phyloP scores from a whole-genome alignment of 1,139 yeast species.

The Yamadazyma songkhlaensis region DNA sequence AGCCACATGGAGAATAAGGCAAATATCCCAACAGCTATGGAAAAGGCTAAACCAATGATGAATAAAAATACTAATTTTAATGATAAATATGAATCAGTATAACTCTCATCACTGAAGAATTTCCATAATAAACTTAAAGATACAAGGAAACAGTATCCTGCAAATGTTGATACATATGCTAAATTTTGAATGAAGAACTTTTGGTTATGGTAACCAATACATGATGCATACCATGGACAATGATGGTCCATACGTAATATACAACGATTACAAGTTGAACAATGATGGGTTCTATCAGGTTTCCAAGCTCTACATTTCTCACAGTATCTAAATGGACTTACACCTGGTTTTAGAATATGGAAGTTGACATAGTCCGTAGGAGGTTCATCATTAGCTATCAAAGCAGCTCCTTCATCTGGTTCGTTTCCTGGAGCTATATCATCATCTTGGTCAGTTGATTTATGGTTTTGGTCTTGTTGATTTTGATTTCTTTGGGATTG shows the following conservation, averaged over 20 bases:
- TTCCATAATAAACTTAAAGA: constrained; percentile 42
- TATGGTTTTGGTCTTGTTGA: not conserved
- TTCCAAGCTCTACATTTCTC: constrained; percentile 80
- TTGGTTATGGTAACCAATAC: constrained; percentile 56
- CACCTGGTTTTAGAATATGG: constrained; percentile 14
- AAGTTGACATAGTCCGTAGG: constrained; percentile 14
- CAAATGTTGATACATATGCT: constrained; percentile 48
- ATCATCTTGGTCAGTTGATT: not conserved
- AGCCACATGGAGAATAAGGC: constrained; percentile 59
- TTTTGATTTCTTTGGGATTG: constrained; percentile 1
- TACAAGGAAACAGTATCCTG: constrained; percentile 39
- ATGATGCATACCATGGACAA: constrained; percentile 94
- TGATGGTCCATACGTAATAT: constrained; percentile 84
- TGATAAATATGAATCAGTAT: constrained; percentile 42
- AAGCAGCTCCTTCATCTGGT: constrained; percentile 2
- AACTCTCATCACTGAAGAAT: constrained; percentile 48
- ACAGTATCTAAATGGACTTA: constrained; percentile 28
- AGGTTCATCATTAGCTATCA: constrained; percentile 9
- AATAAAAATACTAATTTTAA: constrained; percentile 60
- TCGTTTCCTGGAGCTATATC: no score
- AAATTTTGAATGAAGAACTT: constrained; percentile 60
- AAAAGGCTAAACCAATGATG: constrained; percentile 60
- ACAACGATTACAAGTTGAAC: constrained; percentile 70
- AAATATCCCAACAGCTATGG: constrained; percentile 61
- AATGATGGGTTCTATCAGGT: constrained; percentile 93